Evolutionary conservation across 225 moss, liverwort and hornwort species (phyloP).

Genomic region (Pleurozium schreberi): DNA sequence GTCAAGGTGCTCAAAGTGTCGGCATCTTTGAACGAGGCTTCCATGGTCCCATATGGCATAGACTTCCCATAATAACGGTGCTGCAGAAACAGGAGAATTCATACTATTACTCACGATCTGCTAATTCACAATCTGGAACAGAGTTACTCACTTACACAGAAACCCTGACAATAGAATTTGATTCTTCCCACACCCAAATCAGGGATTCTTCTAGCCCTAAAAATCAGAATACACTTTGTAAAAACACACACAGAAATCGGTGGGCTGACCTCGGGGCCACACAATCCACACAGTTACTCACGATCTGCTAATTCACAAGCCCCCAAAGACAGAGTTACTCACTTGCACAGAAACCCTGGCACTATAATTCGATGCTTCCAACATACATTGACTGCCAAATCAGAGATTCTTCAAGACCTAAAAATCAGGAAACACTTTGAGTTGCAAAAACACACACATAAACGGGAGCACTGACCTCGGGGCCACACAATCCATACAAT

Average conservation of each 20-base stretch:
- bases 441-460: neutral
- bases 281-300: neutral
- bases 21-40: slow-evolving; percentile 73
- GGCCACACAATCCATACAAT: neutral
- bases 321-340: neutral
- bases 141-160: neutral
- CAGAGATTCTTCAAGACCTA: neutral
- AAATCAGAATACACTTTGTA: neutral
- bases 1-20: slow-evolving; percentile 66
- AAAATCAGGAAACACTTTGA: neutral
- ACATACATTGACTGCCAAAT: neutral
- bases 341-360: neutral
- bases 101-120: neutral
- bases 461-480: slow-evolving; percentile 17
- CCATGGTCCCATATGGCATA: slow-evolving; percentile 71
- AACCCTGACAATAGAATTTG: neutral
- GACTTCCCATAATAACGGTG: slow-evolving; percentile 96
- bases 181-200: neutral
- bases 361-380: neutral
- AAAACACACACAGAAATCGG: neutral
- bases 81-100: slow-evolving; percentile 5
- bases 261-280: slow-evolving; percentile 23
- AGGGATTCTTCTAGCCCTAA: neutral
- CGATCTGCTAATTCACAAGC: neutral
- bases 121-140: neutral